These are phyloP conservation scores for Funneliformis geosporum DNA, from an alignment of 192 early-diverging fungal genomes.

Conservation along the genomic window DNA sequence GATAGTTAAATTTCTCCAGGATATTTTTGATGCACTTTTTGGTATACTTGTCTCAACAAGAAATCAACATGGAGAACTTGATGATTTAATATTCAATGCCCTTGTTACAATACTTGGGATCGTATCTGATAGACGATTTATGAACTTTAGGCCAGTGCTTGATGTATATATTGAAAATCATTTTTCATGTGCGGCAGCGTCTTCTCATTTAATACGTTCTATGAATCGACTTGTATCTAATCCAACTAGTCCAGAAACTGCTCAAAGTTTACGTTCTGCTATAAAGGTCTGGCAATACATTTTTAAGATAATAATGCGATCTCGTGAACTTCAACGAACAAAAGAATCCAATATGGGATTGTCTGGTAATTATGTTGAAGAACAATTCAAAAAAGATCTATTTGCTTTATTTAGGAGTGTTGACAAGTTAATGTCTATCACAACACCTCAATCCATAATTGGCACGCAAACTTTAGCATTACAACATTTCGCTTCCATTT, in stretches of 20 bases:
- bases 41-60: constrained; percentile 50
- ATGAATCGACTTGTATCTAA: constrained; percentile 37
- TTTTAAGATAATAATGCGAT: constrained; percentile 57
- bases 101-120: constrained; percentile 61
- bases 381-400: constrained; percentile 51
- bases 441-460: constrained; percentile 54
- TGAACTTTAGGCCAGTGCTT: constrained; percentile 55
- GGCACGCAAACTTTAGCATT: constrained; percentile 61
- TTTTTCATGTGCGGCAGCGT: constrained; percentile 39
- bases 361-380: constrained; percentile 32
- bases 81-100: constrained; percentile 50
- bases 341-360: constrained; percentile 35
- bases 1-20: constrained; percentile 66
- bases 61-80: constrained; percentile 39
- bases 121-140: constrained; percentile 62
- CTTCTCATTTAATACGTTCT: constrained; percentile 45
- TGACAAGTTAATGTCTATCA: constrained; percentile 52
- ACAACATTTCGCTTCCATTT: constrained; percentile 47
- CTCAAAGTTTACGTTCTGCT: constrained; percentile 50
- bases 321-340: constrained; percentile 37
- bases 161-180: constrained; percentile 62
- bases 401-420: constrained; percentile 45
- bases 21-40: constrained; percentile 66
- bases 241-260: constrained; percentile 38
- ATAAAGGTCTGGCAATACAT: constrained; percentile 68